Base-by-base conservation (phyloP, 2,329 filamentous ascomycete species). In the Thielaviopsis musarum region DNA sequence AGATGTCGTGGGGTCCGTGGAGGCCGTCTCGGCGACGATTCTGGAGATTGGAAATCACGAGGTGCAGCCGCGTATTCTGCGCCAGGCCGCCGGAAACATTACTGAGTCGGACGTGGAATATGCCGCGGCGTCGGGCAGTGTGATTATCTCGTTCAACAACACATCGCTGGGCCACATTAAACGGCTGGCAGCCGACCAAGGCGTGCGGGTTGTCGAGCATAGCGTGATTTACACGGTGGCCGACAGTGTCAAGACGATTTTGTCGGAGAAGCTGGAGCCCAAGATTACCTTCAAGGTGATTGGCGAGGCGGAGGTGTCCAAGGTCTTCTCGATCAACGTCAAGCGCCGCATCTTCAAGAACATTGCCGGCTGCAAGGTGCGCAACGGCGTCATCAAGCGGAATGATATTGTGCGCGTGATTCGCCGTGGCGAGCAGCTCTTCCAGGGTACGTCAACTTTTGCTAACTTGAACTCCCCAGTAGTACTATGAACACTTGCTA, bases 1-100 rank as follows among this genome's bases (percentile, higher is more conserved):
- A 58, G 93, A 98, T 66, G 93, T 97, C 19, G 87, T 86, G 62
- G 93, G 93, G 45, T 97, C 91, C 0, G 90, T 91, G 0, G 93
- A 98, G 73, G 93, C 93, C 2, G 86, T 97, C 2, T 77, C 84
- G 62, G 85, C 88, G 55, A 84, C 85, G 9, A 78, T 98, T 61
- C 75, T 83, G 62, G 82, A 85, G 61, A 77, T 96, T 63, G 90
- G 91, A 63, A 95, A 86, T 72, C 83, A 89, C 65, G 89, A 97
- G 69, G 84, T 96, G 48, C 80, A 77, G 34, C 80, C 91, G 15
- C 81, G 83, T 60, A 77, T 98, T 61, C 79, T 98, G 41, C 83
- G 86, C 22, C 85, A 86, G 3, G 82, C 79, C 1, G 86, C 93
- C 1, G 94, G 93, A 1, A 77, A 83, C 24, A 78, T 97, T 51